Evolutionary conservation across 208 protist species (phyloP), one percentile per base, ranked within the genome.

Genomic region (Leishmania martiniquensis): DNA sequence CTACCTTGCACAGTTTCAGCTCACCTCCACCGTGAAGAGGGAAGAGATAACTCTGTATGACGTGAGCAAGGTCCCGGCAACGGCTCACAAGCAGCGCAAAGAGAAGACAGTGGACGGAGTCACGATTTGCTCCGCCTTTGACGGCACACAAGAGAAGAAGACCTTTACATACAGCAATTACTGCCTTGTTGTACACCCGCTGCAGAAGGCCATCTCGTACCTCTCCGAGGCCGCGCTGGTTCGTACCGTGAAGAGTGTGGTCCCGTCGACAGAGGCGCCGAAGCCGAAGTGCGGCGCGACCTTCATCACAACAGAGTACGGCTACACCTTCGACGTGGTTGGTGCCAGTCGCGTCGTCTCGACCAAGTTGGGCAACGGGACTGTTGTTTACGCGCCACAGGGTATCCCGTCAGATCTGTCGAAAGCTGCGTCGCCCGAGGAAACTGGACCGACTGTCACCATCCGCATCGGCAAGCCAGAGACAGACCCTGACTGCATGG

Each of bases 401-500:
- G 89, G 89, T 60, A 81, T 90, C 52, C 86, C 86, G 29, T 72
- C 76, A 1, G 86, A 91, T 45, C 55, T 87, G 47, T 75, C 78
- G 1, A 82, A 81, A 60, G 77, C 83, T 25, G 68, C 47, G 45
- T 66, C 69, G 20, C 81, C 80, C 5, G 83, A 88, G 63, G 82
- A 94, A 59, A 81, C 84, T 59, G 87, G 87, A n/a, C 89, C 90
- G 32, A 89, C 88, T 42, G 82, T 96, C 25, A 96, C 92, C 17
- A 85, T 96, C 37, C 92, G 92, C 73, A 82, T 89, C 29, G 92
- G 89, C 34, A 85, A 76, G 54, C 90, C 92, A 34, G 82, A 88
- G 66, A 90, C 85, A 29, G 92, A 96, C 67, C 85, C 89, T 1
- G 92, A 96, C 65, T 96, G 92, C 85, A 86, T 87, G 84, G 77